These are phyloP conservation scores for Hypoxylon subgilvum DNA, from an alignment of 495 filamentous ascomycete species.

Conservation along the genomic window DNA sequence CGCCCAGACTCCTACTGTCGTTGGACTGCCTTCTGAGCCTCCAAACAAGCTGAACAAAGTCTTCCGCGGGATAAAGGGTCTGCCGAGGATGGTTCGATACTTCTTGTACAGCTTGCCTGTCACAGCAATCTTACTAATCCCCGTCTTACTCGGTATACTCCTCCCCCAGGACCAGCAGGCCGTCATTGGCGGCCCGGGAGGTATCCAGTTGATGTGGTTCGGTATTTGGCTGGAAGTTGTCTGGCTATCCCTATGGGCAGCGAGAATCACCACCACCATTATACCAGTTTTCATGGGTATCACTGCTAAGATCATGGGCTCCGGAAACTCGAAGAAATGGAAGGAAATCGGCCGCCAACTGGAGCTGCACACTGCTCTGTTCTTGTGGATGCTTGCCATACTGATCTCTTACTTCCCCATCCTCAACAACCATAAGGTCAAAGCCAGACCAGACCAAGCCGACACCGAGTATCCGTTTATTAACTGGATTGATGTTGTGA, in stretches of 20 bases:
- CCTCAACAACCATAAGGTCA: slow-evolving; percentile 74
- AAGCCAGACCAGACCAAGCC: slow-evolving; percentile 33
- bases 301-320: slow-evolving; percentile 77
- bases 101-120: slow-evolving; percentile 84
- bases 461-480: slow-evolving; percentile 59
- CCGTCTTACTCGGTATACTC: slow-evolving; percentile 77
- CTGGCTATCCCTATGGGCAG: slow-evolving; percentile 90
- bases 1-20: slow-evolving; percentile 60
- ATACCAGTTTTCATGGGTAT: slow-evolving; percentile 71
- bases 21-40: slow-evolving; percentile 43
- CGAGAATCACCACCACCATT: slow-evolving; percentile 74
- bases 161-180: slow-evolving; percentile 52
- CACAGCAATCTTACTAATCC: slow-evolving; percentile 75
- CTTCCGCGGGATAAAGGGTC: slow-evolving; percentile 65
- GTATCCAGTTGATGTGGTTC: slow-evolving; percentile 84
- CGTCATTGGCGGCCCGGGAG: slow-evolving; percentile 70
- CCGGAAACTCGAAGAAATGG: slow-evolving; percentile 89
- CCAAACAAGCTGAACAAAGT: slow-evolving; percentile 61
- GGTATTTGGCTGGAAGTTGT: slow-evolving; percentile 93
- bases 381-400: slow-evolving; percentile 90
- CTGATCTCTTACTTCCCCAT: slow-evolving; percentile 74
- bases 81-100: slow-evolving; percentile 81
- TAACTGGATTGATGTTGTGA: slow-evolving; percentile 76
- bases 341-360: slow-evolving; percentile 84
- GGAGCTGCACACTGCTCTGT: slow-evolving; percentile 84